A percentile compares a stretch with the other conserved stretches of the same genome.
Conservation (phyloP, 495 filamentous ascomycete species). For the Penicillium argentinense region DNA sequence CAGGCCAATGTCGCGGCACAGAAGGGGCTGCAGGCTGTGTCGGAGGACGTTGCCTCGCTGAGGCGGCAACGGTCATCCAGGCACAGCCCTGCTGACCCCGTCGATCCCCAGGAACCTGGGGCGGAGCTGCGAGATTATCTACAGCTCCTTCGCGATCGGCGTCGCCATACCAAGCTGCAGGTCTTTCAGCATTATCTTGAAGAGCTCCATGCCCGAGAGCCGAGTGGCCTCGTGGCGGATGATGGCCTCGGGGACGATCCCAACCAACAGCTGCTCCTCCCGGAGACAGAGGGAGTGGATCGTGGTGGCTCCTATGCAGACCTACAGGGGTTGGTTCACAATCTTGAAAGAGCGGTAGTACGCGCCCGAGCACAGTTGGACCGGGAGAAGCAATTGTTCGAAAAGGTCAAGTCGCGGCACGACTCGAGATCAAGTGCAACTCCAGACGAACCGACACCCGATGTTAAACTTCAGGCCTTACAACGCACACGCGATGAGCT, state of each 20-base stretch:
- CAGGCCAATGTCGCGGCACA: constrained; percentile 56
- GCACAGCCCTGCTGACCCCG: constrained; percentile 16
- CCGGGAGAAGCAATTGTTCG: constrained; percentile 60
- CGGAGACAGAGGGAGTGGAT: constrained; percentile 23
- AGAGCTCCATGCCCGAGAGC: constrained; percentile 37
- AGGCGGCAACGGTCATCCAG: constrained; percentile 16
- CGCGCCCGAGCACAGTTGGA: constrained; percentile 61
- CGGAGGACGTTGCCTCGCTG: constrained; percentile 25
- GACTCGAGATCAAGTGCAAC: constrained; percentile 17
- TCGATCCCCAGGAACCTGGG: constrained; percentile 27
- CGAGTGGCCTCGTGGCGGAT: constrained; percentile 42
- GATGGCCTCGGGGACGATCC: constrained; percentile 46
- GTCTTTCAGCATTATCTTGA: constrained; percentile 52
- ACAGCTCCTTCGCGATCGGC: constrained; percentile 53
- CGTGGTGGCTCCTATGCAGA: constrained; percentile 19
- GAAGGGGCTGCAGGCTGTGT: constrained; percentile 42
- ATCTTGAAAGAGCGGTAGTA: constrained; percentile 65
- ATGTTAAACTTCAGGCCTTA: constrained; percentile 45
- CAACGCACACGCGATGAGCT: constrained; percentile 60
- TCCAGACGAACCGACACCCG: constrained; percentile 19
- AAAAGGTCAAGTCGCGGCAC: constrained; percentile 49
- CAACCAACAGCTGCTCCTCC: constrained; percentile 40
- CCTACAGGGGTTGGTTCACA: constrained; percentile 53
- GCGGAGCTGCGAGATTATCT: constrained; percentile 52
- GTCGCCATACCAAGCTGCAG: constrained; percentile 53